phyloP scores from a whole-genome alignment of 495 filamentous ascomycete genomes.

The Penicillium atrosanguineum region DNA sequence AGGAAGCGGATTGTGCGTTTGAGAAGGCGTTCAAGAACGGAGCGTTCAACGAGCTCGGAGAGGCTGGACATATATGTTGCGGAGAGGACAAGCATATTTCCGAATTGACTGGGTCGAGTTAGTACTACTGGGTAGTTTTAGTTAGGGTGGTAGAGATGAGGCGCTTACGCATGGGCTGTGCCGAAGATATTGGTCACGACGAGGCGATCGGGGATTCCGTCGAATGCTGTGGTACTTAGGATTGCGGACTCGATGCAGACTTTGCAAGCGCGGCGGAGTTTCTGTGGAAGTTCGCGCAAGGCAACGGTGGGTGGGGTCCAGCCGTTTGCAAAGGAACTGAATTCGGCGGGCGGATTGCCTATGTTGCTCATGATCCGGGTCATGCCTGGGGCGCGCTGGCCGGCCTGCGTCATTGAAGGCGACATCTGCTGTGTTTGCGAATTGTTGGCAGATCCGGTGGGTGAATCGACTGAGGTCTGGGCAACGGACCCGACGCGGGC shows the following conservation, averaged over 20 bases:
- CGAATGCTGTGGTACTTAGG: constrained; percentile 83
- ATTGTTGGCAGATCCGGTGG: constrained; percentile 26
- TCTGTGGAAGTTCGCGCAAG: constrained; percentile 32
- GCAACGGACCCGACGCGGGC: constrained; percentile 15
- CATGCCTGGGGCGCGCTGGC: constrained; percentile 29
- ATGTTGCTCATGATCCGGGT: constrained; percentile 35
- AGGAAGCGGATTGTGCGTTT: constrained; percentile 71
- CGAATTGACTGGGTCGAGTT: constrained; percentile 73
- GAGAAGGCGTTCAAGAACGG: constrained; percentile 48
- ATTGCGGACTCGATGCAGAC: constrained; percentile 71
- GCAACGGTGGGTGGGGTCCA: constrained; percentile 17
- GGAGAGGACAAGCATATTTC: constrained; percentile 85
- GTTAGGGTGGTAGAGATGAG: background rate
- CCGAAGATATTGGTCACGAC: constrained; percentile 94
- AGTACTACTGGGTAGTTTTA: constrained; percentile 39
- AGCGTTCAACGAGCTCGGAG: constrained; percentile 45
- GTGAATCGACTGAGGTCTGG: constrained; percentile 30
- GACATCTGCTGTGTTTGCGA: constrained; percentile 35
- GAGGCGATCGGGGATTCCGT: constrained; percentile 63
- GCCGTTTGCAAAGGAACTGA: constrained; percentile 4
- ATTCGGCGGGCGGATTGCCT: constrained; percentile 20
- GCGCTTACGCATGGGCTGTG: constrained; percentile 91
- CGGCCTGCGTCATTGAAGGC: constrained; percentile 24
- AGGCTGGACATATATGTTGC: constrained; percentile 69
- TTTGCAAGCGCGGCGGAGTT: constrained; percentile 49